Conservation (phyloP, 2,329 filamentous ascomycete genomes). For the Colletotrichum sublineola region DNA sequence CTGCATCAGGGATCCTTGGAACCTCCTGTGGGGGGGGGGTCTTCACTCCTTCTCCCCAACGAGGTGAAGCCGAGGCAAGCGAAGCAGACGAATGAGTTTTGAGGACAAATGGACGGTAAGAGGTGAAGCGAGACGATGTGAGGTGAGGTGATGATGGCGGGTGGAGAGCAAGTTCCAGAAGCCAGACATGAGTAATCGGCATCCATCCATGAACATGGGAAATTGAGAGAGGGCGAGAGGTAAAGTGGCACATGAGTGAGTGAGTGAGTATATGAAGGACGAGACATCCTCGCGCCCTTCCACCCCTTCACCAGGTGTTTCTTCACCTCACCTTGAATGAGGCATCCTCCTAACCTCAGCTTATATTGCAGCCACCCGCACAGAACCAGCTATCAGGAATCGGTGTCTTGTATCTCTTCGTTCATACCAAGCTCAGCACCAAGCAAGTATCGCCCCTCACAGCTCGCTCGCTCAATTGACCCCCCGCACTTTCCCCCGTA, state of each 20-base stretch:
- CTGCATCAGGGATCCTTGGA: background rate
- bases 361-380: background rate
- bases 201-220: background rate
- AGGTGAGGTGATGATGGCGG: background rate
- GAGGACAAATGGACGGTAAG: background rate
- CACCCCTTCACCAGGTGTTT: background rate
- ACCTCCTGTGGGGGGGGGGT: background rate
- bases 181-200: background rate
- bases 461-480: background rate
- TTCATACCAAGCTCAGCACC: background rate
- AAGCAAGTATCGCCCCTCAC: background rate
- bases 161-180: background rate
- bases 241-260: background rate
- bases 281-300: slow-evolving; percentile 8
- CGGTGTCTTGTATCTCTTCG: background rate
- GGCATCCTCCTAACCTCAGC: background rate
- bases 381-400: background rate
- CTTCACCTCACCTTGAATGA: background rate
- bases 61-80: slow-evolving; percentile 7
- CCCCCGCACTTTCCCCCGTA: slow-evolving; percentile 4
- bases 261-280: slow-evolving; percentile 36
- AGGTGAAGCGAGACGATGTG: slow-evolving; percentile 7
- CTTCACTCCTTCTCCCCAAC: background rate
- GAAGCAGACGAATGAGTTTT: too few relatives aligned
- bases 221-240: background rate